phyloP scores from a whole-genome alignment of 2,329 filamentous ascomycete species.

The Ophiostoma montium region DNA sequence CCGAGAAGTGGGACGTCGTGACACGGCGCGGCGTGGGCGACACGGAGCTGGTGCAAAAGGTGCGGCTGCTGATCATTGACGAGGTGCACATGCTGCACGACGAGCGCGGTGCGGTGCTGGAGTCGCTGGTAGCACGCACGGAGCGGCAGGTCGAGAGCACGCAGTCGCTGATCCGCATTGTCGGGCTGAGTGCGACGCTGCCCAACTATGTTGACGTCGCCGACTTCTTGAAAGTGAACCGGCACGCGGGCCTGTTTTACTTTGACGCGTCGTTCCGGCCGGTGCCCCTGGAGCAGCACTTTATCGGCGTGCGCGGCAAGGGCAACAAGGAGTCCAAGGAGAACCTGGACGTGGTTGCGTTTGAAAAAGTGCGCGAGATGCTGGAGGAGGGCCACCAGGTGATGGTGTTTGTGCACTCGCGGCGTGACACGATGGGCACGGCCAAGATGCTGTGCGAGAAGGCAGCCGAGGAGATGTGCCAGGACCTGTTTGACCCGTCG shows the following conservation, averaged over 20 bases:
- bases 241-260: conserved; percentile 84
- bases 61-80: conserved; percentile 89
- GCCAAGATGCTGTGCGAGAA: conserved; percentile 77
- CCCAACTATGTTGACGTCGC: conserved; percentile 96
- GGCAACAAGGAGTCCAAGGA: conserved; percentile 70
- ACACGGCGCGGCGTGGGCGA: conserved; percentile 95
- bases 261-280: conserved; percentile 94
- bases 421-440: conserved; percentile 83
- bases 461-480: conserved; percentile 64
- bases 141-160: conserved; percentile 96
- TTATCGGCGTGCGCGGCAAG: conserved; percentile 91
- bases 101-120: conserved; percentile 87
- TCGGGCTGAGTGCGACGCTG: conserved; percentile 87
- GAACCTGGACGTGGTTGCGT: conserved; percentile 89
- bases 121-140: conserved; percentile 88
- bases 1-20: conserved; percentile 98
- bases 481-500: conserved; percentile 71
- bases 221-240: conserved; percentile 93
- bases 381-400: conserved; percentile 83
- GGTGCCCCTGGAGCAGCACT: conserved; percentile 92
- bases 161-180: conserved; percentile 88
- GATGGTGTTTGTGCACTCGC: conserved; percentile 98
- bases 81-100: conserved; percentile 99
- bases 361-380: conserved; percentile 93
- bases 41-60: conserved; percentile 94